These are phyloP conservation scores for Davidsoniella virescens DNA, from an alignment of 2,329 filamentous ascomycete genomes.

Conservation along the genomic window DNA sequence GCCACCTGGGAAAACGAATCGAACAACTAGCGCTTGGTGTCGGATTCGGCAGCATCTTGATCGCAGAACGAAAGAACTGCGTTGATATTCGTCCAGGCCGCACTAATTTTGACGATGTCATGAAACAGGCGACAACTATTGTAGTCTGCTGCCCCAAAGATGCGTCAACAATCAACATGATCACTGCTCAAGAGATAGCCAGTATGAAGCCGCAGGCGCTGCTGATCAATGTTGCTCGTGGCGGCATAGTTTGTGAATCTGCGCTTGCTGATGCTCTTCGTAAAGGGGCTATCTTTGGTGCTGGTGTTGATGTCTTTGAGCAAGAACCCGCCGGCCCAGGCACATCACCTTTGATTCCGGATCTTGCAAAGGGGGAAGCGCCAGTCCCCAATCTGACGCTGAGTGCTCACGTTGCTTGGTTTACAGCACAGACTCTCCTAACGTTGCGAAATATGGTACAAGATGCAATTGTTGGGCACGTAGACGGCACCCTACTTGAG, in stretches of 20 bases:
- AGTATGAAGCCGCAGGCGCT: constrained; percentile 17
- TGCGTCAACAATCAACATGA: constrained; percentile 14
- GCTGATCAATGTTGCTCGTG: constrained; percentile 19
- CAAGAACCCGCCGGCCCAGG: constrained; percentile 16
- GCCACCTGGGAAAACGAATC: constrained; percentile 16
- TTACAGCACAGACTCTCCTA: constrained; percentile 2
- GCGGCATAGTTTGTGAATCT: constrained; percentile 22
- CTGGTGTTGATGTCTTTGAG: constrained; percentile 22
- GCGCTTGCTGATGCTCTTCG: constrained; percentile 20
- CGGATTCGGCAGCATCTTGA: constrained; percentile 15
- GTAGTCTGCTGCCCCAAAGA: constrained; percentile 17
- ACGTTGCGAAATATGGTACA: constrained; percentile 3
- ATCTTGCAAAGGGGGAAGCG: neutral
- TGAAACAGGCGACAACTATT: constrained; percentile 16
- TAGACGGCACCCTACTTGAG: constrained; percentile 2
- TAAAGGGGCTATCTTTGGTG: constrained; percentile 20
- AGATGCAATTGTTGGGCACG: constrained; percentile 1
- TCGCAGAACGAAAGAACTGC: constrained; percentile 16
- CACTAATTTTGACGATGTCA: constrained; percentile 15
- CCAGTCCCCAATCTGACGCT: constrained; percentile 7
- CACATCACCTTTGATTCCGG: constrained; percentile 9
- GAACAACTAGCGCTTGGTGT: constrained; percentile 15
- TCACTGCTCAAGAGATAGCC: constrained; percentile 14
- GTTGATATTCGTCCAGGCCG: constrained; percentile 5
- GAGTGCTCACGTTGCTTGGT: constrained; percentile 10